phyloP scores from a whole-genome alignment of 2,329 filamentous ascomycete genomes.

The Drechslerella dactyloides region DNA sequence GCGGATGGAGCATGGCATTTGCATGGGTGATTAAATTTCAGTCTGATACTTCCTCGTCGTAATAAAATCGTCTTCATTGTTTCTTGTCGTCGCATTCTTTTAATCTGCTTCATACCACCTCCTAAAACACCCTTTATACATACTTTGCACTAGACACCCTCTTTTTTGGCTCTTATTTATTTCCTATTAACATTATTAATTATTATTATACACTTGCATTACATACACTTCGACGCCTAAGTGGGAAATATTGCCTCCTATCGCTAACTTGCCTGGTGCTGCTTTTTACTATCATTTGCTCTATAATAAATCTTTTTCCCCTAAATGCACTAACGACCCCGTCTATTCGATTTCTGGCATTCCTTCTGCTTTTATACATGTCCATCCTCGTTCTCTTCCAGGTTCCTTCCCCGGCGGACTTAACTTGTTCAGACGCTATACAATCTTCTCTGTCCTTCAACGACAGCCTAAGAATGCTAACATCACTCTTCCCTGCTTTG shows the following conservation, averaged over 20 bases:
- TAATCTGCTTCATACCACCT: slow-evolving; percentile 51
- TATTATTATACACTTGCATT: slow-evolving; percentile 10
- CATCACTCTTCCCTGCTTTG: background rate
- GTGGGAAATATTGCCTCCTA: slow-evolving; percentile 12
- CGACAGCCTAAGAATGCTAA: background rate
- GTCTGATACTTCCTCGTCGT: slow-evolving; percentile 42
- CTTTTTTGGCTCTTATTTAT: slow-evolving; percentile 23
- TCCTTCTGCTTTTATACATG: background rate
- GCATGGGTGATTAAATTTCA: slow-evolving; percentile 46
- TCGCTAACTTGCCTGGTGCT: background rate
- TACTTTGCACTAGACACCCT: slow-evolving; percentile 14
- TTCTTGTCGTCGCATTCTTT: slow-evolving; percentile 49
- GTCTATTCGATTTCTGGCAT: background rate
- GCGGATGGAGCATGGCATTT: slow-evolving; percentile 17
- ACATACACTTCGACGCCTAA: background rate
- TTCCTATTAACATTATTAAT: slow-evolving; percentile 25
- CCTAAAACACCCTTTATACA: slow-evolving; percentile 46
- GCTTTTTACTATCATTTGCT: background rate
- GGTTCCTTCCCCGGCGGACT: background rate
- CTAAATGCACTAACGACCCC: background rate
- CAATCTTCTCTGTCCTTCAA: background rate
- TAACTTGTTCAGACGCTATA: background rate
- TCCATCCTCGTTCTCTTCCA: background rate
- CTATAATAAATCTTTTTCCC: background rate
- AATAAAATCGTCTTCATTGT: slow-evolving; percentile 29